These are phyloP conservation scores for Talaromyces trachyspermus DNA, from an alignment of 495 filamentous ascomycete species.

Conservation along the genomic window DNA sequence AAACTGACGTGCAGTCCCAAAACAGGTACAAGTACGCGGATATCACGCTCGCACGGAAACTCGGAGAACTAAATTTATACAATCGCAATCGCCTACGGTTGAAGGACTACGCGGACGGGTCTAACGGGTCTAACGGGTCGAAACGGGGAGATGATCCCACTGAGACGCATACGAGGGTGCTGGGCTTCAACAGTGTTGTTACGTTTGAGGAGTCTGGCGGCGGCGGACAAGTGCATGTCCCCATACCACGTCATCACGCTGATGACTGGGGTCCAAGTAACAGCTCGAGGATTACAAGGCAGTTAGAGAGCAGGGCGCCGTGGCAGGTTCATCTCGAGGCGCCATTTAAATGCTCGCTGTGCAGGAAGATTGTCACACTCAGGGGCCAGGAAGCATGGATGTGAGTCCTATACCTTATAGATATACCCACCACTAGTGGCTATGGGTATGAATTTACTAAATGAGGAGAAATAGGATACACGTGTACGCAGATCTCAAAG, in stretches of 20 bases:
- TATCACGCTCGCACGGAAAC: neutral
- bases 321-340: conserved; percentile 2
- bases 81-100: neutral
- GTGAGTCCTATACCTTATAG: neutral
- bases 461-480: neutral
- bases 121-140: too few species aligned
- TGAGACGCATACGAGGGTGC: neutral
- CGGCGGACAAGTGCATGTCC: neutral
- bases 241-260: neutral
- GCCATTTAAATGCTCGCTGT: neutral
- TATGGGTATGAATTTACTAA: neutral
- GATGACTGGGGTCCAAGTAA: conserved; percentile 1
- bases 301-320: neutral
- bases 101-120: neutral
- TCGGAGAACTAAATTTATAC: neutral
- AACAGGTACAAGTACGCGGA: neutral
- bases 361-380: conserved; percentile 4
- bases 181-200: neutral
- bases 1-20: neutral
- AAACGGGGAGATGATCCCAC: neutral
- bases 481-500: conserved; percentile 4
- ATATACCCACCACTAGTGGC: too few species aligned
- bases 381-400: conserved; percentile 4
- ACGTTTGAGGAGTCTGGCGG: conserved; percentile 1
- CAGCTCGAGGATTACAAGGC: neutral